A percentile compares a stretch with the other conserved stretches of the same genome.
phyloP scores from a whole-genome alignment of 495 filamentous ascomycete genomes.

The Xylaria longipes region DNA sequence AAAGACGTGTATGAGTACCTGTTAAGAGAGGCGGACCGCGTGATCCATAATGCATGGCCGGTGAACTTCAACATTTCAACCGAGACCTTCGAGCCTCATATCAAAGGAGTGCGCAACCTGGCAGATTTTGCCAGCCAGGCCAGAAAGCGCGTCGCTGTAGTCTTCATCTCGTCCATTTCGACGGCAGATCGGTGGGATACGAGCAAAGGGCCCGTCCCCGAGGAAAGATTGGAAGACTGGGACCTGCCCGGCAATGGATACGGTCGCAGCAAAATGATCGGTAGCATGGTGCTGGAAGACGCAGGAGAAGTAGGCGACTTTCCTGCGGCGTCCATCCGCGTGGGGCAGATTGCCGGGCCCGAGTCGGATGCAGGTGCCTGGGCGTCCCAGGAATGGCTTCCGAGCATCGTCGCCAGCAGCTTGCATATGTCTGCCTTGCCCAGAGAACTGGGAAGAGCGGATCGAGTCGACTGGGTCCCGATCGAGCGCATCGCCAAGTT shows the following conservation, averaged over 20 bases:
- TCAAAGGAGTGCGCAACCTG: constrained; percentile 55
- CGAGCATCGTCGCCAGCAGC: constrained; percentile 53
- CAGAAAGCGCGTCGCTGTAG: constrained; percentile 44
- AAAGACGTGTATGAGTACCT: background rate
- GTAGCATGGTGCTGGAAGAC: constrained; percentile 51
- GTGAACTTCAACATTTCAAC: constrained; percentile 63
- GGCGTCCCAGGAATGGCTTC: constrained; percentile 65
- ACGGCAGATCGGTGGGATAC: constrained; percentile 40
- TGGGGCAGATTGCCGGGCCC: constrained; percentile 62
- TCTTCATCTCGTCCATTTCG: constrained; percentile 58
- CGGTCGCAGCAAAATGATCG: constrained; percentile 57
- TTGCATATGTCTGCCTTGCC: constrained; percentile 50
- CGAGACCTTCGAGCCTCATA: constrained; percentile 56
- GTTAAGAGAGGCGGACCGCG: constrained; percentile 41
- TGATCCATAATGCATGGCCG: constrained; percentile 65
- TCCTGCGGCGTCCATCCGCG: constrained; percentile 48
- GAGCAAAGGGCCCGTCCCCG: constrained; percentile 43
- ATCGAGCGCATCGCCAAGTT: constrained; percentile 49
- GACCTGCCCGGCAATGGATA: constrained; percentile 51
- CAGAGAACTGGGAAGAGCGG: constrained; percentile 45
- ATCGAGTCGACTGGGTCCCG: constrained; percentile 62
- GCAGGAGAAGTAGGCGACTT: constrained; percentile 43
- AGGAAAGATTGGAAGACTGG: constrained; percentile 46
- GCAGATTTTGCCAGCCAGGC: constrained; percentile 52
- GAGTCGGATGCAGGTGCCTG: constrained; percentile 45